Percentiles rank a stretch among this genome's conserved stretches.
These are phyloP conservation scores for Amylostereum areolatum DNA, from an alignment of 1,284 basidiomycete genomes.

Conservation along the genomic window DNA sequence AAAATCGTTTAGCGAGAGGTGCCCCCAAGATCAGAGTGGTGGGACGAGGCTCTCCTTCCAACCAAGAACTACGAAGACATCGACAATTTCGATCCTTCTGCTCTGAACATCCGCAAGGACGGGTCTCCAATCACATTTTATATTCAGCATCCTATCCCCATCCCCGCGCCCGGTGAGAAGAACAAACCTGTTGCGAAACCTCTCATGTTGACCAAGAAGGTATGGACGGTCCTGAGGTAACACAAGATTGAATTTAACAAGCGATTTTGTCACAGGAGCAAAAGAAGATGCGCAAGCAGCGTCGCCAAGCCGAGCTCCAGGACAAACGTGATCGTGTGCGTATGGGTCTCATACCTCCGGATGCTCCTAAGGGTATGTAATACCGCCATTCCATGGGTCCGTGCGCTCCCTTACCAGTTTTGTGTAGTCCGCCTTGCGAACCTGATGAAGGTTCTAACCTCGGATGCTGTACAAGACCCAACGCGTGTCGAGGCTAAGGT, in stretches of 20 bases:
- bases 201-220: constrained; percentile 87
- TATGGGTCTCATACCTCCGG: constrained; percentile 94
- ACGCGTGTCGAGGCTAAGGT: constrained; percentile 97
- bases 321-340: constrained; percentile 94
- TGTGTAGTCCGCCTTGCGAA: constrained; percentile 85
- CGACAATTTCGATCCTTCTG: constrained; percentile 40
- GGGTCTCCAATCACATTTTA: constrained; percentile 86
- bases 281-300: constrained; percentile 94
- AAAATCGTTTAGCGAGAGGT: constrained; percentile 53
- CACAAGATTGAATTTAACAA: too few relatives aligned
- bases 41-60: constrained; percentile 88
- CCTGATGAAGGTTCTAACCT: constrained; percentile 96
- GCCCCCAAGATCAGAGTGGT: constrained; percentile 94
- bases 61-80: constrained; percentile 78
- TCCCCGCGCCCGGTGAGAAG: constrained; percentile 87
- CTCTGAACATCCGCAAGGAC: constrained; percentile 54
- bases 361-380: constrained; percentile 85
- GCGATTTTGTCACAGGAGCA: constrained; percentile 64
- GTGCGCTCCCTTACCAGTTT: constrained; percentile 10
- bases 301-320: constrained; percentile 84
- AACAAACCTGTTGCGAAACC: constrained; percentile 72
- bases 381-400: neutral
- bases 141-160: constrained; percentile 96
- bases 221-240: too few relatives aligned
- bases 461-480: constrained; percentile 94